Evolutionary conservation across 2,329 filamentous ascomycete genomes (phyloP), one percentile per base, ranked within the genome.

Genomic region (Ophiostoma fasciatum): DNA sequence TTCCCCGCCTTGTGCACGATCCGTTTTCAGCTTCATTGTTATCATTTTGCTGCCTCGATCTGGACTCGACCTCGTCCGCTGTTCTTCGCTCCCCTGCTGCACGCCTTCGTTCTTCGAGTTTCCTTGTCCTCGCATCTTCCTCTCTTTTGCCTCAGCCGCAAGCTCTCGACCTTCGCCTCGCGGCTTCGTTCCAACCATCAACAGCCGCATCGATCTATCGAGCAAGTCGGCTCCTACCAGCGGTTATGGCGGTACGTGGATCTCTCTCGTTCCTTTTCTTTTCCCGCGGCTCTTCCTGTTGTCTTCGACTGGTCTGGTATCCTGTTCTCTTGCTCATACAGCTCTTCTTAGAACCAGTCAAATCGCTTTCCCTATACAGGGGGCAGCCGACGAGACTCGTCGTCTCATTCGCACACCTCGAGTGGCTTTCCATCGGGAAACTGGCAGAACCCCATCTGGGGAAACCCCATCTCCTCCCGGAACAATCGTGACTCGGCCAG

Each of bases 381-480:
- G 10, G 11, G 27, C 17, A 54, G 52, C 38, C 46, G 45, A n/a
- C 48, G 45, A 35, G 56, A 58, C 17, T 51, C 51, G 34, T 23
- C 47, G 13, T 41, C 52, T 35, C 57, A 60, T 48, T 49, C 54
- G 35, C 45, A 56, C 57, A 60, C 62, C 56, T 60, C 52, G 48
- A 38, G 30, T 33, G 51, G 52, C 35, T 59, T 60, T 42, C 37
- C 48, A 23, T 47, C 48, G 45, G 46, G 55, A 30, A 48, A 46
- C 43, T 64, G 49, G 50, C 60, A 59, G 7, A 51, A 50, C 37
- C 62, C 57, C 22, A 68, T 74, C 28, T 74, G 71, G 71, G 61
- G 61, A 11, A 66, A 59, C 41, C 32, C n/a, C 21, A 15, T 38
- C 10, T 3, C 35, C 4, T 22, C 41, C 4, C 58, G 58, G 48